Evolutionary conservation across 768 basidiomycete genomes (phyloP).

Genomic region (Suillus bovinus): DNA sequence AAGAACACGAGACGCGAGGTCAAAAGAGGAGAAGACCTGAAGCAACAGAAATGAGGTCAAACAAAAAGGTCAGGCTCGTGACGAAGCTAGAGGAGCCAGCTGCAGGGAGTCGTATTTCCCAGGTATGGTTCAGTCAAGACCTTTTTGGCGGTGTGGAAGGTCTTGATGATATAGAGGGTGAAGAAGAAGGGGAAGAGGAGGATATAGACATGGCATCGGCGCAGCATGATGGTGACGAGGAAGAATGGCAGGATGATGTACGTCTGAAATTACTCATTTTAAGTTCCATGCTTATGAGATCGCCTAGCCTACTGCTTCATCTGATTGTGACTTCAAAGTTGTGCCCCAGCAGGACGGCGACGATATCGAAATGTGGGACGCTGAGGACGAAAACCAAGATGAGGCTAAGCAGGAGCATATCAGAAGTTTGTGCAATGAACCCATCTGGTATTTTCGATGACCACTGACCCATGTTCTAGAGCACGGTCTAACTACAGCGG

Average conservation of each 20-base stretch:
- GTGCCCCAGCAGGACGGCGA: constrained; percentile 61
- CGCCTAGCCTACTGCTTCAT: constrained; percentile 18
- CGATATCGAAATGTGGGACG: constrained; percentile 76
- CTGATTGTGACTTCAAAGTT: constrained; percentile 68
- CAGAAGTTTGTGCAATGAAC: constrained; percentile 49
- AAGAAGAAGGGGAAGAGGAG: constrained; percentile 31
- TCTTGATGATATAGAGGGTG: constrained; percentile 39
- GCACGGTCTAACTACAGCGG: constrained; percentile 80
- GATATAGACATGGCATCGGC: constrained; percentile 30
- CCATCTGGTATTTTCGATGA: background rate
- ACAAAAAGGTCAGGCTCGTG: constrained; percentile 55
- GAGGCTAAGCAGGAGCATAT: constrained; percentile 64
- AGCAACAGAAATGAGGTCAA: constrained; percentile 22
- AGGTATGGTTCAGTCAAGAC: constrained; percentile 96
- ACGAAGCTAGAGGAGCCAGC: constrained; percentile 43
- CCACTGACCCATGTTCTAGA: constrained; percentile 43
- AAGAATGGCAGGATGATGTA: constrained; percentile 32
- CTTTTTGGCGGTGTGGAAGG: constrained; percentile 72
- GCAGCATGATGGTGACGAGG: constrained; percentile 32
- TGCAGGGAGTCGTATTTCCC: constrained; percentile 55
- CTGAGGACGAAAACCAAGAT: constrained; percentile 75
- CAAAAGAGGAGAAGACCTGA: constrained; percentile 45
- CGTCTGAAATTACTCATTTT: constrained; percentile 1
- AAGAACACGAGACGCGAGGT: constrained; percentile 24
- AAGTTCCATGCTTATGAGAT: constrained; percentile 13